A percentile compares a stretch with the other conserved stretches of the same genome.
These are phyloP conservation scores for Ceratopteris richardii DNA, from an alignment of 75 land plant genomes.

Conservation along the genomic window DNA sequence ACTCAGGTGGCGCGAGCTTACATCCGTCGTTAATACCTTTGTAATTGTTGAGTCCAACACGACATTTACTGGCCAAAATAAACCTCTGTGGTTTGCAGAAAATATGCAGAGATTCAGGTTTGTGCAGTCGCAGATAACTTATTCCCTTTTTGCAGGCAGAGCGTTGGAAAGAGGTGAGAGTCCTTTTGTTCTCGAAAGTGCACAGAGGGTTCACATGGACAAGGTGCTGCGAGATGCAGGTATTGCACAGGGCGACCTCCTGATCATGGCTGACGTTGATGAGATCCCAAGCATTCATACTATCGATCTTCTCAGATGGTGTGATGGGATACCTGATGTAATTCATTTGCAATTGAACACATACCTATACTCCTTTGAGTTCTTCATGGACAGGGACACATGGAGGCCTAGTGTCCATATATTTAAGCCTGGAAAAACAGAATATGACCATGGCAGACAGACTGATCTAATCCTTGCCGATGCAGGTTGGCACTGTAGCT, in stretches of 20 bases:
- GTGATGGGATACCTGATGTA: constrained; percentile 29
- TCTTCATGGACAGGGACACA: constrained; percentile 16
- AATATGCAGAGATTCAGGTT: constrained; percentile 32
- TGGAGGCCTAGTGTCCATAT: constrained; percentile 33
- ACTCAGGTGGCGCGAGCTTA: constrained; percentile 48
- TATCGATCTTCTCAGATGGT: constrained; percentile 22
- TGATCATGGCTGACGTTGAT: constrained; percentile 41
- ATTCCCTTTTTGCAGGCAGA: constrained; percentile 25
- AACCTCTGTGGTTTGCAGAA: constrained; percentile 32
- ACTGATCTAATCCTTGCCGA: constrained; percentile 29
- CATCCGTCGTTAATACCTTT: constrained; percentile 42
- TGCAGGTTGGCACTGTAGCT: constrained; percentile 50
- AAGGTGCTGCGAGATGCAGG: constrained; percentile 37
- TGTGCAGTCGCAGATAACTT: constrained; percentile 27
- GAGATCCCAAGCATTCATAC: constrained; percentile 39
- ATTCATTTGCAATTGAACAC: constrained; percentile 32
- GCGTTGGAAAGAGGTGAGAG: constrained; percentile 28
- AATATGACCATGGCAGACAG: constrained; percentile 18
- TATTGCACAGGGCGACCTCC: constrained; percentile 40
- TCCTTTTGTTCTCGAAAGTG: constrained; percentile 40
- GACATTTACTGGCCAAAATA: constrained; percentile 48
- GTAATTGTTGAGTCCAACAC: constrained; percentile 56
- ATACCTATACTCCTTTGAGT: constrained; percentile 38
- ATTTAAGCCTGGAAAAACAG: constrained; percentile 7
- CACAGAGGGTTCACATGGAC: constrained; percentile 37